Percentiles rank a stretch among this genome's conserved stretches.
Evolutionary conservation across 169 alveolate genomes (phyloP).

Genomic region (Eimeria necatrix): DNA sequence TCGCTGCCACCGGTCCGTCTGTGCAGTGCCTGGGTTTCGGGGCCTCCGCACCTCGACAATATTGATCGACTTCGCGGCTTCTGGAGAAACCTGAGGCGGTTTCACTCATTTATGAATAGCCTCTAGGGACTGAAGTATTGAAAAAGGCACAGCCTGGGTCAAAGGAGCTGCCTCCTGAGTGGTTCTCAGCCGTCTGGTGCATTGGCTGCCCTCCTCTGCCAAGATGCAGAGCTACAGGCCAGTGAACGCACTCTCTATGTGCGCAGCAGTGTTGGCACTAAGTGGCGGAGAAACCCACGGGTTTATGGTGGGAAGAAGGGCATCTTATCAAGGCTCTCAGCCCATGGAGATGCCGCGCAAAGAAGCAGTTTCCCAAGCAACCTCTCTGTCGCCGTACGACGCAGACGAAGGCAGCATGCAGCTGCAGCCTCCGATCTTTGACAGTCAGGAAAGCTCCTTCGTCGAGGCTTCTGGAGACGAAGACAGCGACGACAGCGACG

Average conservation of each 20-base stretch:
- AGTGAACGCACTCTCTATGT: slow-evolving; percentile 1
- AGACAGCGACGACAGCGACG: slow-evolving; percentile 29
- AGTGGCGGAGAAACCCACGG: not conserved
- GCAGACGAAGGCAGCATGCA: not conserved
- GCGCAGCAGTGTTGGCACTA: slow-evolving; percentile 46
- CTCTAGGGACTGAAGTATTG: not conserved
- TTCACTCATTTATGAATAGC: too few relatives aligned
- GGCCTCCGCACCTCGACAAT: not conserved
- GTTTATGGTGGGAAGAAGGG: slow-evolving; percentile 37
- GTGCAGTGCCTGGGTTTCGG: not conserved
- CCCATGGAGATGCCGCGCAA: not conserved
- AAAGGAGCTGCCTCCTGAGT: not conserved
- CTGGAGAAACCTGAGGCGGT: not conserved
- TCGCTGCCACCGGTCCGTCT: too few relatives aligned
- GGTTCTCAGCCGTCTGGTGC: not conserved
- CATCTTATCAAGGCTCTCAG: not conserved
- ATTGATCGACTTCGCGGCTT: not conserved
- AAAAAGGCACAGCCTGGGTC: too few relatives aligned
- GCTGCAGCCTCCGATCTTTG: slow-evolving; percentile 17
- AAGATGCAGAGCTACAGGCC: slow-evolving; percentile 31
- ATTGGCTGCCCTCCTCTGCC: not conserved
- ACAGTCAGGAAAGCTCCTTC: not conserved
- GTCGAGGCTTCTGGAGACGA: slow-evolving; percentile 43
- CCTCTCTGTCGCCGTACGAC: not conserved
- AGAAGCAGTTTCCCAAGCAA: not conserved